Base-by-base conservation (phyloP, 495 filamentous ascomycete species). In the Annulohypoxylon stygium region DNA sequence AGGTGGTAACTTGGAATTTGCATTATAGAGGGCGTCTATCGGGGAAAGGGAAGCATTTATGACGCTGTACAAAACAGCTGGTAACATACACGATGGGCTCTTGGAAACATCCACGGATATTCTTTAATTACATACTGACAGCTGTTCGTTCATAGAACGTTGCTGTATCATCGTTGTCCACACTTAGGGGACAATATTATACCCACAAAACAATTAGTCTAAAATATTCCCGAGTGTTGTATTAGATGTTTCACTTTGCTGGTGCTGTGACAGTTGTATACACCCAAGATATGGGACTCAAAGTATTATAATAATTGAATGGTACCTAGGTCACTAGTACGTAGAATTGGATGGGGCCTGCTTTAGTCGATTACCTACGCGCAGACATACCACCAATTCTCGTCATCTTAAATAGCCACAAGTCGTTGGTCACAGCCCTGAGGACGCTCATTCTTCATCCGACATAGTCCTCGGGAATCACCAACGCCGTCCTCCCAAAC, bases 1-100 rank as follows among this genome's bases (percentile, higher is more conserved):
- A 50, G 30, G 62, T 39, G 37, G 48, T 16, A 47, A 30, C 43
- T 67, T 67, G 61, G 61, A 45, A 59, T 55, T 54, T 67, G 43
- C 67, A 74, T 70, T 0, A 61, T 70, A 70, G 67, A 70, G 43
- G 62, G 71, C 61, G 61, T 69, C 62, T 62, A 33, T 54, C 25
- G 48, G 48, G 48, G 14, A 11, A 34, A 47, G 66, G 36, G 70
- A 30, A 41, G 55, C 58, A 70, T 74, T 74, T 65, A 70, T 61
- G 55, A 66, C 7, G 62, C 50, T 67, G 62, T 57, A 41, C 14
- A 34, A 51, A 26, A 45, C 53, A 58, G 65, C 25, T 48, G 47
- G 54, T 12, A 60, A 60, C 39, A 53, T 61, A 62, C 47, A 55
- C 39, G 48, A 39, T 25, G 37, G 51, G 18, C 16, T 63, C 51